Evolutionary conservation across 192 early-diverging fungal genomes (phyloP), one percentile per base, ranked within the genome.

Genomic region (Spinellus fusiger): DNA sequence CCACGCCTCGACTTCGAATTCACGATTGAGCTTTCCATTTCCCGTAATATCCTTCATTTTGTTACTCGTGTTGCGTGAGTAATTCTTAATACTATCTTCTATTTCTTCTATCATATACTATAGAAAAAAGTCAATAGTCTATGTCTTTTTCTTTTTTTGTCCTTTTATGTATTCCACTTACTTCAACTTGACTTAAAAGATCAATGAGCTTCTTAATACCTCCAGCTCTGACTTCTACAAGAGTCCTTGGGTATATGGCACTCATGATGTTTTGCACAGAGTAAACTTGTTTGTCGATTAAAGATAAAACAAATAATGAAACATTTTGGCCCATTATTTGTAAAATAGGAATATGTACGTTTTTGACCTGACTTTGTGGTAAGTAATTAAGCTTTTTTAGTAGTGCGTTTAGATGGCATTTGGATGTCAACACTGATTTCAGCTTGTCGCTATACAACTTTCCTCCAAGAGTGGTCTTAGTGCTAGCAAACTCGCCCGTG

Each of bases 261-360:
- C 37, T 29, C 27, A 4, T 1, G 38, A 57, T n/a, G 2, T 57
- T 57, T 16, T 57, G 38, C 1, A 57, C 27, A 28, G 55, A 44
- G 27, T 57, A 57, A 15, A 57, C 55, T 16, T 57, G 38, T 27
- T 57, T 57, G 15, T 57, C 55, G 25, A 46, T 40, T 29, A 34
- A 57, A 29, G 55, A 46, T 57, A 25, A 20, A n/a, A n/a, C n/a
- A n/a, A n/a, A n/a, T n/a, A n/a, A n/a, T n/a, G n/a, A n/a, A n/a
- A n/a, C n/a, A n/a, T n/a, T n/a, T n/a, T n/a, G n/a, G 27, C 55
- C 55, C 55, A 57, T 46, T 8, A 57, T 57, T 20, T 57, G 55
- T 29, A 57, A 9, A 22, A 46, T 46, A 6, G 38, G 38, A 16
- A 6, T 26, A 57, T 44, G 7, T 27, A 57, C 37, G 15, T 15